Base-by-base conservation (phyloP, 306 rosid genomes). In the Fragaria ananassa region DNA sequence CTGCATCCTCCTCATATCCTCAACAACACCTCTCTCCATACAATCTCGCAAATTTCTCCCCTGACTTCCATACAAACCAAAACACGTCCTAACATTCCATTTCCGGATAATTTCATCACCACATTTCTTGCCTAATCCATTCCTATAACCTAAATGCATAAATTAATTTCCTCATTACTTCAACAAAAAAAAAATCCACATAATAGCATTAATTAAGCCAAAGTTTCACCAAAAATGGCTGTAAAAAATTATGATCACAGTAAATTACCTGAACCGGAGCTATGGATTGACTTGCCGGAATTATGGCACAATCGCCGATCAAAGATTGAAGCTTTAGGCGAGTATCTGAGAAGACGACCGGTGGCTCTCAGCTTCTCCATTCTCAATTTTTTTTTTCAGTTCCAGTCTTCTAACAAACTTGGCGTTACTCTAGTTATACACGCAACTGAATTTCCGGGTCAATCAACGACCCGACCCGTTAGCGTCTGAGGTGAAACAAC, bases 331-430 rank as follows among this genome's bases (percentile, higher is more conserved):
- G 10, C 69, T 53, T 51, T 49, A n/a, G 80, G 47, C 1, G 84
- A 58, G 76, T 60, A 83, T 74, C 53, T 75, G 81, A 87, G 73
- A 3, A 89, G 74, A 51, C 79, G 78, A 80, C 80, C 56, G 14
- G 83, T 46, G 42, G 83, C 71, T 85, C 81, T 85, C 84, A 78
- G 78, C 81, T 84, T 91, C 76, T 79, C 65, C 95, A 82, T 89
- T 17, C 29, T 76, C 80, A 70, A 2, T 8, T 6, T 41, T 6
- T 5, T 44, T 6, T 2, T 35, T 54, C 23, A 19, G 51, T 71
- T 61, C 7, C 51, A 12, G 42, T 50, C 53, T 53, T 11, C 29
- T 41, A 34, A 14, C 27, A 47, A 57, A 53, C n/a, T 56, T 56
- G 53, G 21, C 35, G 18, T 4, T 8, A 3, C 35, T n/a, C 18